phyloP scores from a whole-genome alignment of 2,329 filamentous ascomycete species.

The Rutstroemia sp. region DNA sequence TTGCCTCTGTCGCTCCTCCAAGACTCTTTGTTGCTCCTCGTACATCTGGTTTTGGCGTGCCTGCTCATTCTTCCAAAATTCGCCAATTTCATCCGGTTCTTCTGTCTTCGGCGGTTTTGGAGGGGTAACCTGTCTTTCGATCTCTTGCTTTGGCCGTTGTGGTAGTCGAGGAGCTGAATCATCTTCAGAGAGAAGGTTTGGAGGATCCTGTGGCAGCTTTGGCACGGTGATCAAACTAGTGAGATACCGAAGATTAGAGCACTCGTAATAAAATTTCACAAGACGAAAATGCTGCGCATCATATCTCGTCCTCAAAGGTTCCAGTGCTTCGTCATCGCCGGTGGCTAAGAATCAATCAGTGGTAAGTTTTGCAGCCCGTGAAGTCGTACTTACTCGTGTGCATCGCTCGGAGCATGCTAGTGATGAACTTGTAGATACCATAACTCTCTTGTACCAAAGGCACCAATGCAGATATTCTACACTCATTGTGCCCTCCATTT shows the following conservation, averaged over 20 bases:
- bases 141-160: constrained; percentile 69
- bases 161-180: constrained; percentile 79
- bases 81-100: constrained; percentile 90
- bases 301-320: constrained; percentile 81
- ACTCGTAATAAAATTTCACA: constrained; percentile 98
- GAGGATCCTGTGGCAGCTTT: constrained; percentile 89
- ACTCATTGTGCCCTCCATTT: constrained; percentile 87
- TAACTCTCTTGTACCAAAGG: constrained; percentile 96
- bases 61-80: constrained; percentile 96
- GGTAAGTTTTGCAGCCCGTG: background rate
- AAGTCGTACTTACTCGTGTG: constrained; percentile 68
- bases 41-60: constrained; percentile 89
- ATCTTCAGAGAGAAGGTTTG: constrained; percentile 79
- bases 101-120: constrained; percentile 60
- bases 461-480: constrained; percentile 87
- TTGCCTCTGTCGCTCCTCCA: constrained; percentile 81
- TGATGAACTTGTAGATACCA: constrained; percentile 99
- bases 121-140: constrained; percentile 60
- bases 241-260: constrained; percentile 92
- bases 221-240: constrained; percentile 95
- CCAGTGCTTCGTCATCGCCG: constrained; percentile 86
- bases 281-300: constrained; percentile 94
- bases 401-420: constrained; percentile 98
- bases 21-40: constrained; percentile 82
- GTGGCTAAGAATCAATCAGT: constrained; percentile 49